Percentiles rank a stretch among this genome's conserved stretches.
These are phyloP conservation scores for Paraphoma sp. DNA, from an alignment of 2,329 filamentous ascomycete genomes.

Conservation along the genomic window DNA sequence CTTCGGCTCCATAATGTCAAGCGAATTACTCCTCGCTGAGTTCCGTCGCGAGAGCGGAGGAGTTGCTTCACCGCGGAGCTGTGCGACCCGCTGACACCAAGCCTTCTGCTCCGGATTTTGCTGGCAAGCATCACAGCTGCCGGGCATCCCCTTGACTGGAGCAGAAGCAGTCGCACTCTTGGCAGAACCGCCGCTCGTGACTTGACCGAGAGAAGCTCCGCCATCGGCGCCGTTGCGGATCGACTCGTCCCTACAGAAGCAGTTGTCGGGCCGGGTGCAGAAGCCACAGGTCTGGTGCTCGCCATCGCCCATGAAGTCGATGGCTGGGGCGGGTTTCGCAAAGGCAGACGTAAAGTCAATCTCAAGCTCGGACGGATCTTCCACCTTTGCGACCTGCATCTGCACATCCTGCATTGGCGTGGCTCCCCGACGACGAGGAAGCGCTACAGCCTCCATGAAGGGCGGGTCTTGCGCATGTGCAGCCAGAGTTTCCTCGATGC, in stretches of 20 bases:
- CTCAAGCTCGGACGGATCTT: slow-evolving; percentile 31
- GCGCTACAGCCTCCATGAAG: slow-evolving; percentile 30
- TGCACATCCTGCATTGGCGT: slow-evolving; percentile 26
- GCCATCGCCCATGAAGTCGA: slow-evolving; percentile 26
- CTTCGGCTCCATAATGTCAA: slow-evolving; percentile 38
- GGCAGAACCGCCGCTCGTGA: slow-evolving; percentile 4
- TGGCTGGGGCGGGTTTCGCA: slow-evolving; percentile 12
- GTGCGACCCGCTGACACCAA: slow-evolving; percentile 44
- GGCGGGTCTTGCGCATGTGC: slow-evolving; percentile 3
- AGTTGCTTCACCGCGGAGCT: slow-evolving; percentile 27
- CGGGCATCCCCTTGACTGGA: slow-evolving; percentile 27
- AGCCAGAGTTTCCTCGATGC: slow-evolving; percentile 35
- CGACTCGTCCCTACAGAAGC: slow-evolving; percentile 36
- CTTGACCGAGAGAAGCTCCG: slow-evolving; percentile 8
- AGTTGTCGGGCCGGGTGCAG: slow-evolving; percentile 40
- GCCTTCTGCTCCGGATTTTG: slow-evolving; percentile 42
- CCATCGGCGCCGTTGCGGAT: slow-evolving; percentile 12
- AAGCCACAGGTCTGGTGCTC: slow-evolving; percentile 40
- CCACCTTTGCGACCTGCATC: slow-evolving; percentile 12
- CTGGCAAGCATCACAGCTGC: slow-evolving; percentile 46
- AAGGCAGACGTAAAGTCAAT: slow-evolving; percentile 45
- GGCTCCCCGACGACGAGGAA: slow-evolving; percentile 7
- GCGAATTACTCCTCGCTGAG: slow-evolving; percentile 24
- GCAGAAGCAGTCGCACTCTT: neutral
- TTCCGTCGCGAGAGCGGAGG: slow-evolving; percentile 27